These are phyloP conservation scores for Macrolepiota albuminosa DNA, from an alignment of 768 basidiomycete genomes.

Conservation along the genomic window DNA sequence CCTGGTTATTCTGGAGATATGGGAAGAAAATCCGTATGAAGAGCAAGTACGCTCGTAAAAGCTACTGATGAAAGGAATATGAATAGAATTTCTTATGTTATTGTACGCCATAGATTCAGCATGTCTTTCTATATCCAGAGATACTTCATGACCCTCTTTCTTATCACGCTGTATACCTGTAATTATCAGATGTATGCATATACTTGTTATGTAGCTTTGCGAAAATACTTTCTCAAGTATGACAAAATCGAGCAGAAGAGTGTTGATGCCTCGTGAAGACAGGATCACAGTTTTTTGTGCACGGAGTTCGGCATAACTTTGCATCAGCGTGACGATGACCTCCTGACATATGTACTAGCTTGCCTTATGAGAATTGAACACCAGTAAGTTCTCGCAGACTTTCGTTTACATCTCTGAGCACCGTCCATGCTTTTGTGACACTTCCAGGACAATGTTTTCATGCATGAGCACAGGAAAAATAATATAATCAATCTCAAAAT, in stretches of 20 bases:
- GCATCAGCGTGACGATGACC: too few relatives aligned
- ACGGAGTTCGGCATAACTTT: too few relatives aligned
- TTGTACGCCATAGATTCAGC: not conserved
- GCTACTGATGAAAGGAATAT: not conserved
- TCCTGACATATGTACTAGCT: too few relatives aligned
- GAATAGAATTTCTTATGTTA: not conserved
- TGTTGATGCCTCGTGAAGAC: not conserved
- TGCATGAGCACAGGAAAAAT: too few relatives aligned
- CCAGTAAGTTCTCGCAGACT: too few relatives aligned
- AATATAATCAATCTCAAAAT: too few relatives aligned
- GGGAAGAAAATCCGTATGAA: constrained; percentile 40
- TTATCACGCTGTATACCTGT: not conserved
- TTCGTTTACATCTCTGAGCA: too few relatives aligned
- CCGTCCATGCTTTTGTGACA: too few relatives aligned
- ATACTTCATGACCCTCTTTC: too few relatives aligned
- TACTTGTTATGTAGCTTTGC: not conserved
- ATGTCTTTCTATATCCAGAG: not conserved
- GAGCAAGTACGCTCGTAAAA: constrained; percentile 38
- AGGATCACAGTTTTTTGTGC: too few relatives aligned
- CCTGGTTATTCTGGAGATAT: constrained; percentile 31
- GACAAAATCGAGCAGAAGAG: not conserved
- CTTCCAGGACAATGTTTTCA: too few relatives aligned
- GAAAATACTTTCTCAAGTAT: not conserved
- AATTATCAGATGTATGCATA: not conserved
- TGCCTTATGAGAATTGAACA: too few relatives aligned